Conservation (phyloP, 306 rosid species). For the Cercis canadensis region DNA sequence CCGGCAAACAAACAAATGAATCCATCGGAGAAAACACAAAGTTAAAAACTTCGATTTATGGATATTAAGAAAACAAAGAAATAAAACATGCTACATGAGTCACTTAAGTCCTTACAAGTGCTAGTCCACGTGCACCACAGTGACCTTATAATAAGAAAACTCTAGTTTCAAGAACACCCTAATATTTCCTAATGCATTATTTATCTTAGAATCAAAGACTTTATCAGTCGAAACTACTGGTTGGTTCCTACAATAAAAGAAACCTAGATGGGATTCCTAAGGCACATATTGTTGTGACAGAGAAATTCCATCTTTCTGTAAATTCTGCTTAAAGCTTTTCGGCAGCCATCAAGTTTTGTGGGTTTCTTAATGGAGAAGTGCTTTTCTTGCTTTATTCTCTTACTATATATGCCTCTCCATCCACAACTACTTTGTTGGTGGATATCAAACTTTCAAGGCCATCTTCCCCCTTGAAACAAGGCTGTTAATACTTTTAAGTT, state of each 20-base stretch:
- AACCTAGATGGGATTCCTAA: conserved; percentile 47
- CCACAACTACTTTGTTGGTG: conserved; percentile 82
- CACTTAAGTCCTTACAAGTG: conserved; percentile 32
- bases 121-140: conserved; percentile 37
- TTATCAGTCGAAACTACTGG: conserved; percentile 47
- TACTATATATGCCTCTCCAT: conserved; percentile 37
- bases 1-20: conserved; percentile 21
- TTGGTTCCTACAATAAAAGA: conserved; percentile 52
- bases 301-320: conserved; percentile 51
- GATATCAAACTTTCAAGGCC: conserved; percentile 59
- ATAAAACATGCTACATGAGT: neutral
- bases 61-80: conserved; percentile 4
- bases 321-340: conserved; percentile 39
- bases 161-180: conserved; percentile 53
- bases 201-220: conserved; percentile 68
- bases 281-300: conserved; percentile 46
- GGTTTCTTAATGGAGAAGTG: conserved; percentile 57
- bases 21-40: conserved; percentile 7
- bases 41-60: neutral
- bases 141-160: too few relatives aligned
- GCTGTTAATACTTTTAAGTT: conserved; percentile 65
- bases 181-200: conserved; percentile 51
- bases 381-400: conserved; percentile 69
- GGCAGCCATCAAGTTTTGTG: conserved; percentile 46
- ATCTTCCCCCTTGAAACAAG: conserved; percentile 61